These are phyloP conservation scores for Pleurotus salmoneostramineus DNA, from an alignment of 768 basidiomycete genomes.

Conservation along the genomic window DNA sequence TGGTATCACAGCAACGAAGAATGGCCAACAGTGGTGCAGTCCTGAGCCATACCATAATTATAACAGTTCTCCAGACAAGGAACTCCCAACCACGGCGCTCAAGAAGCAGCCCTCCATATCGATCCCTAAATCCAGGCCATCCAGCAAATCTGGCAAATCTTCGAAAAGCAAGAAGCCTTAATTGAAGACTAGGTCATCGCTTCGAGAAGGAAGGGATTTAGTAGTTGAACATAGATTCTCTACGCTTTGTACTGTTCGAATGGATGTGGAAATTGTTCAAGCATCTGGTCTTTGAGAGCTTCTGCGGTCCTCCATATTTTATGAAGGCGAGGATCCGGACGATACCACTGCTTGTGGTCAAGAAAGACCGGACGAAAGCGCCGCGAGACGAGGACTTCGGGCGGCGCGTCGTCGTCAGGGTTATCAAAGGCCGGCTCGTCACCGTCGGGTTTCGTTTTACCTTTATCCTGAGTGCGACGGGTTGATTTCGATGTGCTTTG, in stretches of 20 bases:
- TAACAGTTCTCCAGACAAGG: background rate
- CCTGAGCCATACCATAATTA: background rate
- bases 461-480: background rate
- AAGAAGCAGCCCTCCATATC: too few species aligned
- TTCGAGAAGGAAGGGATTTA: too few species aligned
- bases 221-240: background rate
- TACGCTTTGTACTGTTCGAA: constrained; percentile 2
- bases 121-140: too few species aligned
- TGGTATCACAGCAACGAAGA: background rate
- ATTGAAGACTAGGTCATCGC: too few species aligned
- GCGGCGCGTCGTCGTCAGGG: constrained; percentile 6
- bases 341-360: constrained; percentile 46
- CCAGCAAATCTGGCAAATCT: too few species aligned
- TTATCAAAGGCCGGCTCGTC: constrained; percentile 5
- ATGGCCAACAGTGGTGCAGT: background rate
- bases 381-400: constrained; percentile 14
- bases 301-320: constrained; percentile 24
- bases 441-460: background rate
- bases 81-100: too few species aligned
- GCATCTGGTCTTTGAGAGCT: constrained; percentile 13
- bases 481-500: background rate
- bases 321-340: constrained; percentile 32
- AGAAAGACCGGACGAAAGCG: constrained; percentile 48
- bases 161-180: background rate
- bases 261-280: constrained; percentile 7